Conservation (phyloP, 1,284 basidiomycete genomes). For the Neolentinus lepideus region DNA sequence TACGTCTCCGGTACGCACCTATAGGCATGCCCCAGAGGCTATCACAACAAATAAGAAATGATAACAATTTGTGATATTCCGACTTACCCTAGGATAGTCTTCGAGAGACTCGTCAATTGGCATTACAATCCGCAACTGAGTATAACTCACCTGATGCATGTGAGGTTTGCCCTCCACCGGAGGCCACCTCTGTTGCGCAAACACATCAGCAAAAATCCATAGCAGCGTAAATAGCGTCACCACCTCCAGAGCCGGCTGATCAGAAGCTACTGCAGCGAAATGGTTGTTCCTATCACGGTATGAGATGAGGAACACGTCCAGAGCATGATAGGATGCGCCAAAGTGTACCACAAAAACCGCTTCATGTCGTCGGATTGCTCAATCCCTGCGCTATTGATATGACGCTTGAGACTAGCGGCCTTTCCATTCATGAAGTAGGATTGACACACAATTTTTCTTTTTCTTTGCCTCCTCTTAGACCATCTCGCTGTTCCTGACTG, state of each 20-base stretch:
- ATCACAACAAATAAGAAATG: slow-evolving; percentile 1
- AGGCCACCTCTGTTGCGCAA: slow-evolving; percentile 45
- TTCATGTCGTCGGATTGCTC: slow-evolving; percentile 70
- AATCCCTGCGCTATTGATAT: slow-evolving; percentile 48
- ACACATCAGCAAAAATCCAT: slow-evolving; percentile 4
- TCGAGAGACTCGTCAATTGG: slow-evolving; percentile 3
- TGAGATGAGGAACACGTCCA: slow-evolving; percentile 2
- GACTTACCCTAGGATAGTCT: slow-evolving; percentile 58
- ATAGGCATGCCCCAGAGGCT: slow-evolving; percentile 71
- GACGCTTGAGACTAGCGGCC: neutral
- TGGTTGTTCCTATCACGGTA: slow-evolving; percentile 61
- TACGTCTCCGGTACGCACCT: slow-evolving; percentile 23
- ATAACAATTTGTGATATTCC: neutral
- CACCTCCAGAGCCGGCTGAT: slow-evolving; percentile 69
- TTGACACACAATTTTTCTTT: slow-evolving; percentile 42
- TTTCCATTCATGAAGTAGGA: neutral
- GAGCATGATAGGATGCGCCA: neutral
- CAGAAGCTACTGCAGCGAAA: slow-evolving; percentile 67
- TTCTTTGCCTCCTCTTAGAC: slow-evolving; percentile 27
- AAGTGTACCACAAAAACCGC: slow-evolving; percentile 52
- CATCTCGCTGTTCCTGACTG: slow-evolving; percentile 39
- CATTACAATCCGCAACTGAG: neutral
- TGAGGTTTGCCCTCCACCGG: slow-evolving; percentile 31
- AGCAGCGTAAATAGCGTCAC: slow-evolving; percentile 4
- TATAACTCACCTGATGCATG: slow-evolving; percentile 47